Conservation (phyloP, 306 rosid genomes). For the Sicyos edulis region DNA sequence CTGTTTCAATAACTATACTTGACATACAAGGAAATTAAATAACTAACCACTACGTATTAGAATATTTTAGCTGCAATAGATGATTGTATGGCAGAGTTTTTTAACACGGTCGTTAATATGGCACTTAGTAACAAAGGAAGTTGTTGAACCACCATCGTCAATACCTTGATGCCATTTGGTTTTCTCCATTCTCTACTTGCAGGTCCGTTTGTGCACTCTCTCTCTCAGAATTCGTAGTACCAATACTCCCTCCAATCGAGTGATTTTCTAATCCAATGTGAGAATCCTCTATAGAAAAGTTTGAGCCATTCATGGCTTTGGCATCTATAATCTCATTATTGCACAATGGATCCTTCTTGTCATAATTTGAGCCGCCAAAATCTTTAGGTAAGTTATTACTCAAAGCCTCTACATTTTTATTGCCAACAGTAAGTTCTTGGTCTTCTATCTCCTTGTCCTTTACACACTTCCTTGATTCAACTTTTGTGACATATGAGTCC, state of each 20-base stretch:
- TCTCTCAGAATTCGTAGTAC: slow-evolving; percentile 27
- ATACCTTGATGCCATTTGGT: slow-evolving; percentile 50
- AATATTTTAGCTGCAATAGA: slow-evolving; percentile 10
- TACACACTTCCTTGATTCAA: slow-evolving; percentile 28
- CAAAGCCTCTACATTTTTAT: slow-evolving; percentile 33
- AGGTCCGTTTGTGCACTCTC: slow-evolving; percentile 33
- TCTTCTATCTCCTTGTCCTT: slow-evolving; percentile 33
- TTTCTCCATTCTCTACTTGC: slow-evolving; percentile 34
- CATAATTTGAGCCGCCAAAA: slow-evolving; percentile 24
- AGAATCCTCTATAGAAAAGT: slow-evolving; percentile 36
- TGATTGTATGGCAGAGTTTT: not conserved
- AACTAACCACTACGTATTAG: slow-evolving; percentile 14
- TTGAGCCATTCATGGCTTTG: slow-evolving; percentile 27
- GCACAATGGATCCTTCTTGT: slow-evolving; percentile 28
- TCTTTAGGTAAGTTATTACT: slow-evolving; percentile 24
- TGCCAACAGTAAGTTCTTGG: slow-evolving; percentile 29
- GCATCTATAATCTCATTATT: slow-evolving; percentile 30
- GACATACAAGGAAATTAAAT: slow-evolving; percentile 26
- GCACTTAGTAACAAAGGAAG: slow-evolving; percentile 5
- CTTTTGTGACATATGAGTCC: slow-evolving; percentile 23
- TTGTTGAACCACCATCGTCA: slow-evolving; percentile 27
- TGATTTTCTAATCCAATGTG: slow-evolving; percentile 19
- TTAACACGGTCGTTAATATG: not conserved
- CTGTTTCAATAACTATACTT: slow-evolving; percentile 26
- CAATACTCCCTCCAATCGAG: slow-evolving; percentile 26